These are phyloP conservation scores for Chlorella sp. DNA, from an alignment of 139 green algal genomes.

Conservation along the genomic window DNA sequence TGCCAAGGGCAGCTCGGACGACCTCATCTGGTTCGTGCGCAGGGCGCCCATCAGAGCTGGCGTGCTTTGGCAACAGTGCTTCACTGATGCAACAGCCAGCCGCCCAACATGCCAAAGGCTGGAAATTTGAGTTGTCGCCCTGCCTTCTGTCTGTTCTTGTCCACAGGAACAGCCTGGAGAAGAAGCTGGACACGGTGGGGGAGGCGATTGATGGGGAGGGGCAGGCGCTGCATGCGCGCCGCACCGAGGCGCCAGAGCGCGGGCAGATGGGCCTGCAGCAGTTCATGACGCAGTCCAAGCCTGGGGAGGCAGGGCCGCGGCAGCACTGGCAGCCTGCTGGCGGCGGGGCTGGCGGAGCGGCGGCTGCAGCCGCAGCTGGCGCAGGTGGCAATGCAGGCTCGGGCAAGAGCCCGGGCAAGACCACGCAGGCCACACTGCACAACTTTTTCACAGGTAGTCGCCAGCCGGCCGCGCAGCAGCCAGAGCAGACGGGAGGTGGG, in stretches of 20 bases:
- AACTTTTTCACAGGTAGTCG: not conserved
- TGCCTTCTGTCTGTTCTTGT: not conserved
- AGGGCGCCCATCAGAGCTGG: not conserved
- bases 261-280: not conserved
- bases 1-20: slow-evolving; percentile 82
- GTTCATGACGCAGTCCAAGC: slow-evolving; percentile 11
- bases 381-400: not conserved
- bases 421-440: not conserved
- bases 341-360: not conserved
- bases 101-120: not conserved
- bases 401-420: not conserved
- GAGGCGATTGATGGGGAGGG: slow-evolving; percentile 68
- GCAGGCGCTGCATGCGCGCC: slow-evolving; percentile 38
- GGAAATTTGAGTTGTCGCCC: not conserved
- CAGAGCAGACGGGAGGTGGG: not conserved
- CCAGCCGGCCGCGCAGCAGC: not conserved
- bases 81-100: slow-evolving; percentile 23
- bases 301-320: not conserved
- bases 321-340: not conserved
- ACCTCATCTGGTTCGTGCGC: slow-evolving; percentile 79
- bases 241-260: slow-evolving; percentile 15
- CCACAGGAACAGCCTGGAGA: slow-evolving; percentile 48
- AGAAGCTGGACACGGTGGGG: slow-evolving; percentile 83
- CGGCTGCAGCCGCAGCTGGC: not conserved
- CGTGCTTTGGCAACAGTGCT: not conserved